phyloP scores from a whole-genome alignment of 768 basidiomycete species.

The Calvatia gigantea region DNA sequence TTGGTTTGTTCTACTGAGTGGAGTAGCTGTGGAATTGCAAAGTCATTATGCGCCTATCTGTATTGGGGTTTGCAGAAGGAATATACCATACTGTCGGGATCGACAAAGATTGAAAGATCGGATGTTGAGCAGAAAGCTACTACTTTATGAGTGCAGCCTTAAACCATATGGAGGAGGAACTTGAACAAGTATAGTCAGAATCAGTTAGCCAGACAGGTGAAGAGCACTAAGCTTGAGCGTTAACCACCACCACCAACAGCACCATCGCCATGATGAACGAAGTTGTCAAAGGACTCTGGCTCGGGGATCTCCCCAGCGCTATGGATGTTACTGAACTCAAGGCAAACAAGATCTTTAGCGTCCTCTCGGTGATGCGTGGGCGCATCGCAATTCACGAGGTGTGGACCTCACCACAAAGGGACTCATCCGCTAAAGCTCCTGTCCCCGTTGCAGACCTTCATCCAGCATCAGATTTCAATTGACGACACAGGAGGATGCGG shows the following conservation, averaged over 20 bases:
- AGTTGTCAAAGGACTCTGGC: conserved; percentile 77
- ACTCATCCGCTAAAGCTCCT: neutral
- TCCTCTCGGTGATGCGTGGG: conserved; percentile 72
- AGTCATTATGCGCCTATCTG: neutral
- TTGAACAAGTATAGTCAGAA: neutral
- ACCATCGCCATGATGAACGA: conserved; percentile 57
- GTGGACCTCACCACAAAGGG: conserved; percentile 14
- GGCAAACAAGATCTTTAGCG: conserved; percentile 69
- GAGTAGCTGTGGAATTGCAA: neutral
- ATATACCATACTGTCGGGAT: no score
- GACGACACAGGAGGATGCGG: conserved; percentile 74
- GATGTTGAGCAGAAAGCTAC: no score
- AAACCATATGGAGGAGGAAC: no score
- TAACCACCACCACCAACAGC: conserved; percentile 17
- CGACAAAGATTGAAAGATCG: no score
- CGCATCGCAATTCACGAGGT: conserved; percentile 65
- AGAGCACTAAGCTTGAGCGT: neutral
- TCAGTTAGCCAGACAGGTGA: neutral
- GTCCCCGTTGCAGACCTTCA: conserved; percentile 57
- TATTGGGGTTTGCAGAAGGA: no score
- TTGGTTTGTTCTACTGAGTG: neutral
- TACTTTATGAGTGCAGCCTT: no score
- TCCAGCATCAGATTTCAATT: conserved; percentile 73
- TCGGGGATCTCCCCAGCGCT: conserved; percentile 76
- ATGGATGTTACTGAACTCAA: conserved; percentile 58